Conservation (phyloP, 2,329 filamentous ascomycete species). For the Purpureocillium takamizusanense region DNA sequence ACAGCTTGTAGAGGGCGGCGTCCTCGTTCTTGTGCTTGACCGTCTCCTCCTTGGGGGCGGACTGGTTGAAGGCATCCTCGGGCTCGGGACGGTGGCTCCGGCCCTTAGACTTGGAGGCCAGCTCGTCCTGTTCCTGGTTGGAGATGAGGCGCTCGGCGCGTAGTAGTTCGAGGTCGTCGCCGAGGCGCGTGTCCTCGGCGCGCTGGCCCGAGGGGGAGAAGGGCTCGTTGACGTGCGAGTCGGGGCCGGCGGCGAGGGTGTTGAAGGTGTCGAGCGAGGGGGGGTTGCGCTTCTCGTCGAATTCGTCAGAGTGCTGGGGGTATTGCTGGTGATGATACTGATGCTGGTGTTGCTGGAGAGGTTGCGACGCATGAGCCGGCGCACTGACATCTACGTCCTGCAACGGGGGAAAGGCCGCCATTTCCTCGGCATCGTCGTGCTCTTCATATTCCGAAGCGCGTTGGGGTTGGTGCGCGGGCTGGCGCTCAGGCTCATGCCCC, state of each 20-base stretch:
- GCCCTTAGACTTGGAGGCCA: conserved; percentile 14
- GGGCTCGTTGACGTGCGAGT: conserved; percentile 11
- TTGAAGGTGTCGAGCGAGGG: conserved; percentile 21
- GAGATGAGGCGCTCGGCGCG: conserved; percentile 38
- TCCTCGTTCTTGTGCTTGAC: conserved; percentile 22
- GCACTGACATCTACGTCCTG: too few relatives aligned
- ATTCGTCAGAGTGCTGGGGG: conserved; percentile 5
- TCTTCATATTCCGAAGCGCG: too few relatives aligned
- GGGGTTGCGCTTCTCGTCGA: conserved; percentile 14
- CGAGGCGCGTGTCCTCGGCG: conserved; percentile 27
- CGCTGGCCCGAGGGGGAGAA: conserved; percentile 18
- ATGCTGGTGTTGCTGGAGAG: conserved; percentile 9
- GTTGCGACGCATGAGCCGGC: too few relatives aligned
- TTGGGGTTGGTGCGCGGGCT: too few relatives aligned
- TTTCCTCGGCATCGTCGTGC: background rate
- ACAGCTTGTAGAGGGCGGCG: conserved; percentile 29
- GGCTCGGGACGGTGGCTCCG: conserved; percentile 25
- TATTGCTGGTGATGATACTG: background rate
- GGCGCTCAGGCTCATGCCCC: background rate
- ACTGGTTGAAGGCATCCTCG: conserved; percentile 38
- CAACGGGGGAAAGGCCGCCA: too few relatives aligned
- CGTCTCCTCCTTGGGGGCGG: conserved; percentile 13
- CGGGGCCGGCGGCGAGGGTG: conserved; percentile 14
- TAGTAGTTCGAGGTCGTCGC: conserved; percentile 40
- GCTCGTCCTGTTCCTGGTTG: conserved; percentile 27